Conservation (phyloP, 306 rosid genomes). For the Ormosia emarginata region DNA sequence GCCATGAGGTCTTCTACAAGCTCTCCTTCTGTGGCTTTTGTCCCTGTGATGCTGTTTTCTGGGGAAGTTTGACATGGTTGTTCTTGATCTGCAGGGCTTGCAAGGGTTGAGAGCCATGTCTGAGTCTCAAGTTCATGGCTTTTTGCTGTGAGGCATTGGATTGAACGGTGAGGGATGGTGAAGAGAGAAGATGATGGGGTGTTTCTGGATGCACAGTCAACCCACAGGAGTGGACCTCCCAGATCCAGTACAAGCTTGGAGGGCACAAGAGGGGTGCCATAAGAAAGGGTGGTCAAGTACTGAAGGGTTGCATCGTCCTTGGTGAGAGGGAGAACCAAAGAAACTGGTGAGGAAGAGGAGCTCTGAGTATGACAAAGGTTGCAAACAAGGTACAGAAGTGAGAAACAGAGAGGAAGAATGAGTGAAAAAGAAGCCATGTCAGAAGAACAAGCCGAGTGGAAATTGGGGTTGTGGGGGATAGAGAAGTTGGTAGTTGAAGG, state of each 20-base stretch:
- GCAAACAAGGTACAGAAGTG: neutral
- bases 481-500: slow-evolving; percentile 6
- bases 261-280: slow-evolving; percentile 41
- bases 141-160: slow-evolving; percentile 54
- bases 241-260: slow-evolving; percentile 58
- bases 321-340: slow-evolving; percentile 16
- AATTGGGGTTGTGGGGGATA: neutral
- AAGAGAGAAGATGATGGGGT: slow-evolving; percentile 33
- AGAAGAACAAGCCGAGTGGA: neutral
- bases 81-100: neutral
- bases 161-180: slow-evolving; percentile 42
- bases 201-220: slow-evolving; percentile 28
- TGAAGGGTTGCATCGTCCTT: slow-evolving; percentile 55
- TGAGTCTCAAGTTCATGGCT: slow-evolving; percentile 10
- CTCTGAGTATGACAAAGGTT: neutral
- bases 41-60: slow-evolving; percentile 34
- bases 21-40: slow-evolving; percentile 20
- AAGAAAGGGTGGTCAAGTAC: slow-evolving; percentile 46
- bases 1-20: slow-evolving; percentile 44
- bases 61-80: slow-evolving; percentile 34
- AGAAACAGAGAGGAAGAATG: neutral
- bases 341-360: neutral
- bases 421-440: neutral
- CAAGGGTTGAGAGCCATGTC: slow-evolving; percentile 6
- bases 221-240: slow-evolving; percentile 50